Evolutionary conservation across 2,329 filamentous ascomycete genomes (phyloP).

Genomic region (Alternaria arborescens): DNA sequence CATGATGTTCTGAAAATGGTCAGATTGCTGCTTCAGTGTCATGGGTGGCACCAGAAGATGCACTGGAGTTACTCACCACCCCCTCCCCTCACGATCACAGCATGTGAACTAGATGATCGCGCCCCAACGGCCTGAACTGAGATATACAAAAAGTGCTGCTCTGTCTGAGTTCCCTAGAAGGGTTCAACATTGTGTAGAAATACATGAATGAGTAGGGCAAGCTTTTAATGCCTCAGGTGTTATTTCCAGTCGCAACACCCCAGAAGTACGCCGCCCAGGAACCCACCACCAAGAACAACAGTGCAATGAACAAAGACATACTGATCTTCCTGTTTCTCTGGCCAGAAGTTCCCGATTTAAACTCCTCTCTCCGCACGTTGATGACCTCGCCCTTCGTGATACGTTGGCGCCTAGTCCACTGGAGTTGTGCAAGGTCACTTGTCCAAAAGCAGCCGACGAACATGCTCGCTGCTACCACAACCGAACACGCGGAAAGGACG

Average conservation of each 20-base stretch:
- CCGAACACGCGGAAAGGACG: conserved; percentile 60
- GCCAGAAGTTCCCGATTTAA: conserved; percentile 44
- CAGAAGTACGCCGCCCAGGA: conserved; percentile 67
- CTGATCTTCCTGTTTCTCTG: conserved; percentile 53
- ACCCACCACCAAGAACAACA: conserved; percentile 61
- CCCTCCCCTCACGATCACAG: too few species aligned
- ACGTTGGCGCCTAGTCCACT: conserved; percentile 67
- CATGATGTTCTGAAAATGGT: too few species aligned
- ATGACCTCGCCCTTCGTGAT: conserved; percentile 57
- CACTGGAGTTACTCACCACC: too few species aligned
- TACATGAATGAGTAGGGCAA: not conserved
- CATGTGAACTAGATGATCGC: too few species aligned
- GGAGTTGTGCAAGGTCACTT: conserved; percentile 60
- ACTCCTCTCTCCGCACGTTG: conserved; percentile 54
- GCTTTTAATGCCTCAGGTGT: conserved; percentile 1
- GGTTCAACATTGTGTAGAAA: too few species aligned
- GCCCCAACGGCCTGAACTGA: not conserved
- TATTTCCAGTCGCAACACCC: conserved; percentile 65
- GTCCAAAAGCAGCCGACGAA: conserved; percentile 51
- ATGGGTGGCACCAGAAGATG: too few species aligned
- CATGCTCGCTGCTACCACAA: conserved; percentile 56
- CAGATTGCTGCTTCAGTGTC: too few species aligned
- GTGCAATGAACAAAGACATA: conserved; percentile 53
- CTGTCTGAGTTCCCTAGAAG: too few species aligned
- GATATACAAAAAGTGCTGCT: too few species aligned